These are phyloP conservation scores for Colletotrichum eremochloae DNA, from an alignment of 2,329 filamentous ascomycete species.

Conservation along the genomic window DNA sequence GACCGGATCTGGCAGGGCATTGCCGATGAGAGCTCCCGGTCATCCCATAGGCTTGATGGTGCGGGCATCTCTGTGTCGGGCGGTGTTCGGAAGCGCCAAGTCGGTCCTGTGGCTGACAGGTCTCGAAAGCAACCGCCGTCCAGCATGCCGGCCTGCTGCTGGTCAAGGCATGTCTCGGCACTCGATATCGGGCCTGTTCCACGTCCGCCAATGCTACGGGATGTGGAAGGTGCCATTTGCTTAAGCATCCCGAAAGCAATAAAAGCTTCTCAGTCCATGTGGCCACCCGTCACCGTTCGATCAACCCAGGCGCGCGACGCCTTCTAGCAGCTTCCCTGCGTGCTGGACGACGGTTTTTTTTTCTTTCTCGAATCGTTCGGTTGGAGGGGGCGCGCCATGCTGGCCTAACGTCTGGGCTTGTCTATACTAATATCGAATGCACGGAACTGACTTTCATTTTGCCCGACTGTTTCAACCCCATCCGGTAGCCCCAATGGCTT, in stretches of 20 bases:
- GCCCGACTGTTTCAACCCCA: slow-evolving; percentile 27
- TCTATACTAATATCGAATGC: slow-evolving; percentile 15
- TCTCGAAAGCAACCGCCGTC: not conserved
- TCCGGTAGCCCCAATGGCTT: not conserved
- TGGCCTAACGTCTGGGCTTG: slow-evolving; percentile 18
- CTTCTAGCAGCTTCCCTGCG: slow-evolving; percentile 34
- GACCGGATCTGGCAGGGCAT: slow-evolving; percentile 24
- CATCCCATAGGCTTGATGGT: slow-evolving; percentile 18
- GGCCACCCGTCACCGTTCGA: not conserved
- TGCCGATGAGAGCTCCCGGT: slow-evolving; percentile 8
- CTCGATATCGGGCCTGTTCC: not conserved
- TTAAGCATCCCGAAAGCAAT: slow-evolving; percentile 2
- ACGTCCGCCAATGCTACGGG: not conserved
- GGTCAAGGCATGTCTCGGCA: slow-evolving; percentile 17
- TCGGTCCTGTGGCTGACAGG: slow-evolving; percentile 8
- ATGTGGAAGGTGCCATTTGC: not conserved
- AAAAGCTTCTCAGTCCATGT: not conserved
- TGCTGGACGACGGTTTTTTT: slow-evolving; percentile 14
- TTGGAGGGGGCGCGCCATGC: not conserved
- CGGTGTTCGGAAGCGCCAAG: slow-evolving; percentile 16
- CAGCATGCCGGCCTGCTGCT: not conserved
- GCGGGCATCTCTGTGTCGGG: slow-evolving; percentile 24
- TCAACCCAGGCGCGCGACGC: slow-evolving; percentile 3
- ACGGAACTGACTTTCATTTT: slow-evolving; percentile 28
- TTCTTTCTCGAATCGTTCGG: slow-evolving; percentile 35